Base-by-base conservation (phyloP, 805 yeast species). In the Metschnikowia bowlesiae region DNA sequence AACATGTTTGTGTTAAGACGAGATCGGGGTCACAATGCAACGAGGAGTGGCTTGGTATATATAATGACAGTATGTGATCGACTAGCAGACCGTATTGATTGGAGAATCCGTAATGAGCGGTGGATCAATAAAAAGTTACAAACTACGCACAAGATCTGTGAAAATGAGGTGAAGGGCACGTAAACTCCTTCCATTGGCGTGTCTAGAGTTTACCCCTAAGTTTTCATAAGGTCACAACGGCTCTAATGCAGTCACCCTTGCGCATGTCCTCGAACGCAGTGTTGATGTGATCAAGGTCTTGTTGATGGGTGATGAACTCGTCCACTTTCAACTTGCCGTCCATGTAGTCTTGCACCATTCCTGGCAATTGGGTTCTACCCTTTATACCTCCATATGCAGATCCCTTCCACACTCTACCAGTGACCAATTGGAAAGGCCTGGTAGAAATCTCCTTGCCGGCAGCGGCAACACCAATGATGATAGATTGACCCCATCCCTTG, bases 361-460 rank as follows among this genome's bases (percentile, higher is more conserved):
- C 89, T 46, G 96, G 97, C 76, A 94, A 81, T 76, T 94, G 97
- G 38, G 96, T 68, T 77, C 97, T 87, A 67, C 99, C 98, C 75
- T 94, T 94, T 66, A 94, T 90, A 69, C 98, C 99, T 64, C 99
- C 99, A 62, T 89, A 94, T n/a, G 99, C 99, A 65, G 96, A 89
- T 62, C 99, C 99, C 70, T 82, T 87, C 98, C 99, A 92, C 47
- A 88, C 96, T 75, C 99, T 85, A 62, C 99, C 99, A 39, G 98
- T 94, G 57, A 94, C 98, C 70, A 94, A 82, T 78, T 92, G 98
- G 88, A 94, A 94, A 54, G 99, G 99, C 74, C 98, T 84, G 44
- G 98, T 94, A 51, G 96, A 73, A 57, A 95, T 91, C 75, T 94
- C 98, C 73, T 90, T 79, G 58, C 99, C 99, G 38, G 97, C 96